Conservation (phyloP, 495 filamentous ascomycete genomes). For the Umbilicaria muhlenbergii region DNA sequence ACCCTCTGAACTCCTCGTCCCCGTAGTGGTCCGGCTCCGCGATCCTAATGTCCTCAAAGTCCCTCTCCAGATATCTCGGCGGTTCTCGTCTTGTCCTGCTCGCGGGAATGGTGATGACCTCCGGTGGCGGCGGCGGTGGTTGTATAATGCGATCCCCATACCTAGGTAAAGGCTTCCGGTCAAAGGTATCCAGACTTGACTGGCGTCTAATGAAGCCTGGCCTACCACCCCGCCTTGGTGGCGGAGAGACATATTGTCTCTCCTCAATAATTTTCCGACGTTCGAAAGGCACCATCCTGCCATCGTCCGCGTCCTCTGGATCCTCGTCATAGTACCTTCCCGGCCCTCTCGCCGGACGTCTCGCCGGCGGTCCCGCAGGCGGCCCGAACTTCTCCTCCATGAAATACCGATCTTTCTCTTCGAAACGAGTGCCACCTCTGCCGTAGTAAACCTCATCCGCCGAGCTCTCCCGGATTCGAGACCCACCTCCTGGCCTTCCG, state of each 20-base stretch:
- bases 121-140: constrained; percentile 14
- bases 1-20: constrained; percentile 49
- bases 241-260: constrained; percentile 13
- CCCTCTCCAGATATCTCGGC: constrained; percentile 30
- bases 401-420: constrained; percentile 31
- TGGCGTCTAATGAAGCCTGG: constrained; percentile 49
- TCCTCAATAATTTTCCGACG: constrained; percentile 16
- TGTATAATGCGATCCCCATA: constrained; percentile 31
- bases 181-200: constrained; percentile 57
- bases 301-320: constrained; percentile 26
- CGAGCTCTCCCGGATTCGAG: constrained; percentile 13
- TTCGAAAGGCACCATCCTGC: constrained; percentile 24
- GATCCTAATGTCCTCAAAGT: constrained; percentile 50
- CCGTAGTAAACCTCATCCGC: constrained; percentile 19
- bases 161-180: constrained; percentile 43
- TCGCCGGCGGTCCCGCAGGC: constrained; percentile 35
- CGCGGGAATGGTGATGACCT: constrained; percentile 21
- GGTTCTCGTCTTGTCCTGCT: constrained; percentile 20
- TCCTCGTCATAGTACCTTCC: constrained; percentile 31
- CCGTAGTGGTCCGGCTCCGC: constrained; percentile 51
- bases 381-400: constrained; percentile 42
- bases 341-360: constrained; percentile 23
- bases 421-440: constrained; percentile 34
- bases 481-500: background rate
- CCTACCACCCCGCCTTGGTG: constrained; percentile 18